Base-by-base conservation (phyloP, 1,139 yeast species). In the Hyphopichia buzzinii region DNA sequence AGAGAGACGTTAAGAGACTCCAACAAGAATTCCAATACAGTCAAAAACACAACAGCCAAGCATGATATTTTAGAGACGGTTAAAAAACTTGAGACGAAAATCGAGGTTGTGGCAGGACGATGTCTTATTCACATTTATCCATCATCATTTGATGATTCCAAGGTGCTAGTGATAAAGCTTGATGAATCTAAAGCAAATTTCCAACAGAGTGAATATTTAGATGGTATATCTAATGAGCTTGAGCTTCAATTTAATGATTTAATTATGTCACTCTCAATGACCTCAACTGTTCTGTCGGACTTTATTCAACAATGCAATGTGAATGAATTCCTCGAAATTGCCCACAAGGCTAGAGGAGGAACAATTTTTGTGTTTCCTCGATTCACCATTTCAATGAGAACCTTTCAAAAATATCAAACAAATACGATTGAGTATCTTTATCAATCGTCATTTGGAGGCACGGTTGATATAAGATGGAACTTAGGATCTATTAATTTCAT, bases 401-500 rank as follows among this genome's bases (percentile, higher is more conserved):
- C 94, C 0, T 77, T 79, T 67, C 90, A 86, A 49, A 60, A 64
- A 35, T 58, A 61, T 33, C 59, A 67, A 10, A 64, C 71, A 12
- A 74, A 74, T 33, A 48, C 72, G 4, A 74, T 89, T 35, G 84
- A 84, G 47, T 87, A 81, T 50, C 62, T 74, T 4, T 90, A 76
- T 54, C 73, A 71, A 34, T 81, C 92, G 26, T 69, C 81, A 2
- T 88, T 92, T 64, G 95, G 89, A 8, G 96, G 96, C 22, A 79
- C 88, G 8, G 95, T 92, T 30, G 95, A 88, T 44, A 81, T 92
- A 3, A 77, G 89, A 30, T 92, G 97, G 97, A 92, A 92, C 54
- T 64, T 92, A 33, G 97, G 97, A 0, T 83, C 95, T 0, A 82
- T 90, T n/a, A 86, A 85, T 49, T 88, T 88, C 47, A 87, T 92